Percentiles rank a stretch among this genome's conserved stretches.
phyloP scores from a whole-genome alignment of 2,329 filamentous ascomycete genomes.

The Diplodia scrobiculata region DNA sequence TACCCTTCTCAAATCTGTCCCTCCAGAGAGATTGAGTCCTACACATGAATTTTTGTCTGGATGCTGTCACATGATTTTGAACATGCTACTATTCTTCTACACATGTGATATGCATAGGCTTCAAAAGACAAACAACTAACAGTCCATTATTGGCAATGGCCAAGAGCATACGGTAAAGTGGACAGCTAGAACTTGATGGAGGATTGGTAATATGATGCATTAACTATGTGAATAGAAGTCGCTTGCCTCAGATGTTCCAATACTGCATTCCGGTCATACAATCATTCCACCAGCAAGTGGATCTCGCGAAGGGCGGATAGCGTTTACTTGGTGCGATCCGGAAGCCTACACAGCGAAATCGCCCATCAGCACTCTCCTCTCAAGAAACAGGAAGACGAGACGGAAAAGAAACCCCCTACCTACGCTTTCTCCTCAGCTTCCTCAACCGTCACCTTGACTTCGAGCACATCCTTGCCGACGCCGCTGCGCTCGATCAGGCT shows the following conservation, averaged over 20 bases:
- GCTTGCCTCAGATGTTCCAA: neutral
- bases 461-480: slow-evolving; percentile 42
- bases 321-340: slow-evolving; percentile 31
- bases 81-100: too few species aligned
- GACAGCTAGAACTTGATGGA: too few species aligned
- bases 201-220: neutral
- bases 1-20: too few species aligned
- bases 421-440: slow-evolving; percentile 32
- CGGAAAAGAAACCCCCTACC: slow-evolving; percentile 11
- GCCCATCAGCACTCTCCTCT: neutral
- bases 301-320: neutral
- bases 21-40: too few species aligned
- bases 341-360: slow-evolving; percentile 20
- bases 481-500: slow-evolving; percentile 38
- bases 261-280: neutral
- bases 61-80: neutral
- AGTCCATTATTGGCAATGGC: too few species aligned
- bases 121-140: too few species aligned
- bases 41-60: too few species aligned
- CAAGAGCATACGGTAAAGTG: neutral
- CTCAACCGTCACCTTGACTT: slow-evolving; percentile 36
- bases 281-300: neutral
- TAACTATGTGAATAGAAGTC: neutral
- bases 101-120: too few species aligned
- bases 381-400: neutral